phyloP scores from a whole-genome alignment of 1,284 basidiomycete genomes.

The Tylopilus sp. region DNA sequence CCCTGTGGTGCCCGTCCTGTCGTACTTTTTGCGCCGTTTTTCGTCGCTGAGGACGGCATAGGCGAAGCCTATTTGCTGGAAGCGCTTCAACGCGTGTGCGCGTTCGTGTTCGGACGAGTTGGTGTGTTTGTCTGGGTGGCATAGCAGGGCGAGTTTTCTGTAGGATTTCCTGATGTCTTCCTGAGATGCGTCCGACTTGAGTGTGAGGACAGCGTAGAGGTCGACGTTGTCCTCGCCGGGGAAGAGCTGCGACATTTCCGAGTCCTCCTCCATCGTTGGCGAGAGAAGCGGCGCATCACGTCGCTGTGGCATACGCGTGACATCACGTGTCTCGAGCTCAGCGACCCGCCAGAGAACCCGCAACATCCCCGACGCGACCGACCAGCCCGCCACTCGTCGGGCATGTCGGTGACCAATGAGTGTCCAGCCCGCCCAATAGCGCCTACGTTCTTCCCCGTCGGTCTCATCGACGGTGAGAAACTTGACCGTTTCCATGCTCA shows the following conservation, averaged over 20 bases:
- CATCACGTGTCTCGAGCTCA: conserved; percentile 5
- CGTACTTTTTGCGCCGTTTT: conserved; percentile 69
- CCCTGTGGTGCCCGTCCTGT: conserved; percentile 77
- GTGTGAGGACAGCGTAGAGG: conserved; percentile 68
- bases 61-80: conserved; percentile 88
- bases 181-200: conserved; percentile 48
- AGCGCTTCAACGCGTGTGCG: conserved; percentile 63
- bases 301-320: conserved; percentile 10
- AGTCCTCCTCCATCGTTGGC: conserved; percentile 60
- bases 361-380: neutral
- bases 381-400: too few relatives aligned
- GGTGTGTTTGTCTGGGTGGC: conserved; percentile 87
- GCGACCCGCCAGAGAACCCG: neutral
- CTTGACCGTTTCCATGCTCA: neutral
- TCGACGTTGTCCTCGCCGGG: conserved; percentile 63
- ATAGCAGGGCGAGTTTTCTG: conserved; percentile 72
- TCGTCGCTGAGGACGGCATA: conserved; percentile 83
- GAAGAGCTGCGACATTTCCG: conserved; percentile 68
- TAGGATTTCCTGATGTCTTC: conserved; percentile 82
- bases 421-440: neutral
- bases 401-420: neutral
- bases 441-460: too few relatives aligned
- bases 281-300: neutral
- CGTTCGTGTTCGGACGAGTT: conserved; percentile 56
- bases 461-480: neutral